A percentile compares a stretch with the other conserved stretches of the same genome.
phyloP scores from a whole-genome alignment of 768 basidiomycete genomes.

The Xerocomus potaroensis region DNA sequence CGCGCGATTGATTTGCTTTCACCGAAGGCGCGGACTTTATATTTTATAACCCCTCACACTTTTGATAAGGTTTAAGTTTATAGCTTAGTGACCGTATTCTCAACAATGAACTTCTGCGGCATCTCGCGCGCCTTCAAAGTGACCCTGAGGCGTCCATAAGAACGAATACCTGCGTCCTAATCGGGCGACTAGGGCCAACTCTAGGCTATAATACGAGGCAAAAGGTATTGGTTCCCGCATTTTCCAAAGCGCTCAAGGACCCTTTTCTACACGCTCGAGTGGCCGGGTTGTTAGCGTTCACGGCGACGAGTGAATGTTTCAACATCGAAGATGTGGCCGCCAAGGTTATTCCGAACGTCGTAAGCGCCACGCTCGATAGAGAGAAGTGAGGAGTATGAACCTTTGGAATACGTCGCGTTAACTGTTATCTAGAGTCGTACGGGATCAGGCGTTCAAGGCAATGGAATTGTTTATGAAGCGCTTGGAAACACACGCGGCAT shows the following conservation, averaged over 20 bases:
- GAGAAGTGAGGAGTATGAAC: constrained; percentile 66
- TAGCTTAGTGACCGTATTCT: constrained; percentile 88
- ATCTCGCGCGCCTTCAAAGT: constrained; percentile 88
- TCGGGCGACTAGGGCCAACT: constrained; percentile 84
- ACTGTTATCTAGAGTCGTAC: constrained; percentile 59
- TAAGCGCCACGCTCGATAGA: constrained; percentile 77
- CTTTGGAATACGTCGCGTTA: not conserved
- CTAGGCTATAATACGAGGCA: constrained; percentile 86
- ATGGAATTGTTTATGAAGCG: constrained; percentile 83
- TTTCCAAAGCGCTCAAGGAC: constrained; percentile 85
- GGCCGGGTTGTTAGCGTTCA: constrained; percentile 92
- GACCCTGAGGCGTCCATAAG: constrained; percentile 94
- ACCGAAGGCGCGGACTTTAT: constrained; percentile 60
- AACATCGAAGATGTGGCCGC: constrained; percentile 83
- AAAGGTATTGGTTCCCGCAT: constrained; percentile 97
- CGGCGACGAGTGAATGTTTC: constrained; percentile 89
- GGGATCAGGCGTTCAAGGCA: constrained; percentile 95
- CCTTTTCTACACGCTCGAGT: constrained; percentile 89
- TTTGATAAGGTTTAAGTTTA: not conserved
- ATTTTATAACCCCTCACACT: not conserved
- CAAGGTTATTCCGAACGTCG: constrained; percentile 85
- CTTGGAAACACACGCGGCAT: constrained; percentile 70
- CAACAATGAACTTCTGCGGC: constrained; percentile 93
- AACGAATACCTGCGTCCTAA: constrained; percentile 95
- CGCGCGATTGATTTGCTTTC: constrained; percentile 82